Evolutionary conservation across 2,329 filamentous ascomycete species (phyloP).

Genomic region (Nemania serpens): DNA sequence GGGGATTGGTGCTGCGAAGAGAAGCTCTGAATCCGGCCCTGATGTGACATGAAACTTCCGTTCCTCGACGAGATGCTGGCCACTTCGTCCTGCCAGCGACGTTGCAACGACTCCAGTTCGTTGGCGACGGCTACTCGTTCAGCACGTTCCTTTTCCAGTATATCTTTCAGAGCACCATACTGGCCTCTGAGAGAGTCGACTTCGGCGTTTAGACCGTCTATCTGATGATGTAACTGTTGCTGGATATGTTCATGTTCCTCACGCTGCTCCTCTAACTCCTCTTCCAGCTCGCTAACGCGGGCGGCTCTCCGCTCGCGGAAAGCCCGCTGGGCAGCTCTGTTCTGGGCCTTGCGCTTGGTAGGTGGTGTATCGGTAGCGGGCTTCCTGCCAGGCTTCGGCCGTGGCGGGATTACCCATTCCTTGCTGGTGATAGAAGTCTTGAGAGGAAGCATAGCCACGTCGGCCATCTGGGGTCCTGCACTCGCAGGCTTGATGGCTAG

Average conservation of each 20-base stretch:
- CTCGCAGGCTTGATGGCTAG: constrained; percentile 38
- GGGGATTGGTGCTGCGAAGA: constrained; percentile 36
- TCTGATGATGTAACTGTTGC: constrained; percentile 60
- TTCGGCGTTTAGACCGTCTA: constrained; percentile 65
- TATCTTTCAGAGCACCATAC: constrained; percentile 66
- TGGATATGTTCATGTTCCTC: constrained; percentile 62
- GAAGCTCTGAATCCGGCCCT: constrained; percentile 30
- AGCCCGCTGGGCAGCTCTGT: constrained; percentile 85
- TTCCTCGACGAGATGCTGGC: constrained; percentile 36
- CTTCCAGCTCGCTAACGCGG: constrained; percentile 76
- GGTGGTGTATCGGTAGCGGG: constrained; percentile 90
- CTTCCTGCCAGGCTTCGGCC: constrained; percentile 90
- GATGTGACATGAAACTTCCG: constrained; percentile 35
- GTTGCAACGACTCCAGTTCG: constrained; percentile 38
- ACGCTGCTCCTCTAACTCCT: constrained; percentile 66
- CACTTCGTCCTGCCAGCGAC: constrained; percentile 34
- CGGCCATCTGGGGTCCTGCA: constrained; percentile 39
- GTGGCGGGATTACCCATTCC: constrained; percentile 84
- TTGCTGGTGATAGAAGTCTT: constrained; percentile 72
- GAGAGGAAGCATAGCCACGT: constrained; percentile 52
- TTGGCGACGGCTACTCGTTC: constrained; percentile 46
- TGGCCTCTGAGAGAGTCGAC: constrained; percentile 67
- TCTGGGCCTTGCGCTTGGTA: constrained; percentile 93
- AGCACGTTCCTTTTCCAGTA: constrained; percentile 63
- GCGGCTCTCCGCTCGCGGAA: constrained; percentile 88